Conservation (phyloP, 371 early-diverging fungal species). For the Mortierella sp. region DNA sequence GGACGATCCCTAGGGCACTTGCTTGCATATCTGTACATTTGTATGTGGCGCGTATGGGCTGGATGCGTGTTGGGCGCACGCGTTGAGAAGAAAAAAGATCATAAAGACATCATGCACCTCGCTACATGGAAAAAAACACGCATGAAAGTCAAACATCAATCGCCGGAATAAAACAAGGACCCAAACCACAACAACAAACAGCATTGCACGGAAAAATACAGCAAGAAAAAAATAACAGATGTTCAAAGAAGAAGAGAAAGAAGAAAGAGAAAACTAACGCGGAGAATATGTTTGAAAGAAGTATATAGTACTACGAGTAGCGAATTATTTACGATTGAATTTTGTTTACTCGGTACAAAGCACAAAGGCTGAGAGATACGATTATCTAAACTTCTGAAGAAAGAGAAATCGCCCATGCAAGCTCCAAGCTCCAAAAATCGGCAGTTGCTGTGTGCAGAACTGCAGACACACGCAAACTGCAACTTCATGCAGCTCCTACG, state of each 20-base stretch:
- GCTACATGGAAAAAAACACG: constrained; percentile 6
- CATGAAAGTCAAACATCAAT: background rate
- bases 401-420: too few relatives aligned
- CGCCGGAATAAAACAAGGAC: background rate
- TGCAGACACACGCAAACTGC: background rate
- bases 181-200: background rate
- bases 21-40: background rate
- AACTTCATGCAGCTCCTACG: background rate
- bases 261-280: constrained; percentile 3
- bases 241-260: background rate
- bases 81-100: background rate
- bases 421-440: background rate
- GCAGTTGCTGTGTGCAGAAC: background rate
- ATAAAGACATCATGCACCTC: too few relatives aligned
- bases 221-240: background rate
- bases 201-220: background rate
- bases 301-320: too few relatives aligned
- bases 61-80: background rate
- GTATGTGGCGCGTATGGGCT: too few relatives aligned
- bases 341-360: too few relatives aligned
- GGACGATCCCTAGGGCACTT: background rate
- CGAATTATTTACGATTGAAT: too few relatives aligned
- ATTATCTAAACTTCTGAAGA: too few relatives aligned
- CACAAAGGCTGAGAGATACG: too few relatives aligned
- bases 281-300: too few relatives aligned